A percentile compares a stretch with the other conserved stretches of the same genome.
phyloP scores from a whole-genome alignment of 2,329 filamentous ascomycete genomes.

The Aspergillus intermedius region DNA sequence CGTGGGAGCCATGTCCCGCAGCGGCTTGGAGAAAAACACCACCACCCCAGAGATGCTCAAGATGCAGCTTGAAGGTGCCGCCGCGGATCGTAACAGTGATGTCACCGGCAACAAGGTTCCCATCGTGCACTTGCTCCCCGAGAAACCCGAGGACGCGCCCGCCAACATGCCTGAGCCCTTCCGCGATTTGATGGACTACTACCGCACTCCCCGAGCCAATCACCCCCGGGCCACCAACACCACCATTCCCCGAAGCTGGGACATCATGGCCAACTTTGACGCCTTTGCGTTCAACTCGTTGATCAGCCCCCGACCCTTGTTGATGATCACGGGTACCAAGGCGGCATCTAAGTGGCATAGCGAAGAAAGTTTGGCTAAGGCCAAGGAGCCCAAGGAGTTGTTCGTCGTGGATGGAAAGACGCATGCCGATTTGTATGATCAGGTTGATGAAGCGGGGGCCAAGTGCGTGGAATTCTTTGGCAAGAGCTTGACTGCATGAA shows the following conservation, averaged over 20 bases:
- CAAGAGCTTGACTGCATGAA: constrained; percentile 1
- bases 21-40: constrained; percentile 10
- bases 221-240: constrained; percentile 11
- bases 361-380: constrained; percentile 13
- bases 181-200: constrained; percentile 15
- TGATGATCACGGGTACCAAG: constrained; percentile 20
- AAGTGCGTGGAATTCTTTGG: constrained; percentile 13
- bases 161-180: constrained; percentile 6
- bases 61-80: constrained; percentile 4
- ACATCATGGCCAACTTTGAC: constrained; percentile 16
- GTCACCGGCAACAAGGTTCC: constrained; percentile 4
- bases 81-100: constrained; percentile 6
- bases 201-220: constrained; percentile 12
- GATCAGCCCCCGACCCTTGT: constrained; percentile 18
- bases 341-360: constrained; percentile 20
- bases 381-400: constrained; percentile 23
- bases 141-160: constrained; percentile 6
- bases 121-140: constrained; percentile 2
- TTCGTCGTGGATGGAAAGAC: constrained; percentile 14
- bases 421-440: constrained; percentile 22
- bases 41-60: constrained; percentile 5
- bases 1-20: constrained; percentile 25
- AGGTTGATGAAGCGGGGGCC: constrained; percentile 12
- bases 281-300: constrained; percentile 13
- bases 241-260: constrained; percentile 9